Conservation (phyloP, 208 protist genomes). For the Porcisia deanei region DNA sequence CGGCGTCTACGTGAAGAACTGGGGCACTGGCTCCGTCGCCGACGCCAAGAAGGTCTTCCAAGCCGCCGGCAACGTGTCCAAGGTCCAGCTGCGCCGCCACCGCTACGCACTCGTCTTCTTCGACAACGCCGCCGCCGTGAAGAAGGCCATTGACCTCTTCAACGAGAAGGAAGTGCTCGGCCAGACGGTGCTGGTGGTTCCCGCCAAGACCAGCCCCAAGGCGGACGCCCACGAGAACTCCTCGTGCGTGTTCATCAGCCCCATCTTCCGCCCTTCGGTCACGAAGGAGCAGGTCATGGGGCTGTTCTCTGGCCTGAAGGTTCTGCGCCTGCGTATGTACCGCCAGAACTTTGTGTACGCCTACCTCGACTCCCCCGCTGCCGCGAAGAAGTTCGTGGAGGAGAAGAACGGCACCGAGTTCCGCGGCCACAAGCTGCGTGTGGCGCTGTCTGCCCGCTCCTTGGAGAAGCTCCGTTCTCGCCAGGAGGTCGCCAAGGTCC, state of each 20-base stretch:
- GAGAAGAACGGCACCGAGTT: slow-evolving; percentile 82
- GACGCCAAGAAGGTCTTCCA: slow-evolving; percentile 60
- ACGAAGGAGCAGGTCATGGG: slow-evolving; percentile 69
- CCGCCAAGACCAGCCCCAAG: slow-evolving; percentile 78
- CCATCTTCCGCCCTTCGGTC: slow-evolving; percentile 79
- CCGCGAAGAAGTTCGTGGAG: slow-evolving; percentile 70
- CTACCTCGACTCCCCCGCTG: slow-evolving; percentile 71
- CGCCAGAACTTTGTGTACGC: slow-evolving; percentile 83
- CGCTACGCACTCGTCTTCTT: slow-evolving; percentile 86
- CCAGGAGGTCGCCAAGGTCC: slow-evolving; percentile 51
- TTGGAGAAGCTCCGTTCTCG: slow-evolving; percentile 68
- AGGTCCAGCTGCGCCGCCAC: slow-evolving; percentile 70
- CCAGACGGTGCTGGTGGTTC: slow-evolving; percentile 61
- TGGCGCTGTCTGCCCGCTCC: slow-evolving; percentile 64
- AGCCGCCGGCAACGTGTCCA: slow-evolving; percentile 59
- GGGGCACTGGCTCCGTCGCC: slow-evolving; percentile 70
- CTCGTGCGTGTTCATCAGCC: slow-evolving; percentile 73
- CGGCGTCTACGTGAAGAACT: slow-evolving; percentile 89
- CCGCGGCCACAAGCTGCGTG: slow-evolving; percentile 74
- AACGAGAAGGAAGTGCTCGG: slow-evolving; percentile 83
- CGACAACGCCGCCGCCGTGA: slow-evolving; percentile 77
- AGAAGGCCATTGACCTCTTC: slow-evolving; percentile 88
- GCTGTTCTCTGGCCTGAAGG: slow-evolving; percentile 72
- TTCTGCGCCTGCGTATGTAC: slow-evolving; percentile 79
- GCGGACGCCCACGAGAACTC: slow-evolving; percentile 74